Percentiles rank a stretch among this genome's conserved stretches.
Evolutionary conservation across 805 yeast genomes (phyloP).

Genomic region (Yarrowia hollandica): DNA sequence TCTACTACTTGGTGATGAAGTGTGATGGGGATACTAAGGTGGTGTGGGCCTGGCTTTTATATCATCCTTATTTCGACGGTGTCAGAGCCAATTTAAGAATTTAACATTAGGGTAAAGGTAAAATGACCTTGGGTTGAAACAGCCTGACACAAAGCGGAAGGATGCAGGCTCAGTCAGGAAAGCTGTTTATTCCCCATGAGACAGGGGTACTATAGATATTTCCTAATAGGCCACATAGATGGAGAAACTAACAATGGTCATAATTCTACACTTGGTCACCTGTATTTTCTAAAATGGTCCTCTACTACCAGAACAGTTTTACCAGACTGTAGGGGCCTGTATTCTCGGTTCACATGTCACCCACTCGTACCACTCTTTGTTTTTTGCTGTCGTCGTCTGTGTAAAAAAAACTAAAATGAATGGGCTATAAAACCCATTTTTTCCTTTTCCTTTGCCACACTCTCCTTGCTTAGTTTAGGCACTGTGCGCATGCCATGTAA

Average conservation of each 20-base stretch:
- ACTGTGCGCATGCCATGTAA: too few relatives aligned
- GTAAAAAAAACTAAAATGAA: not conserved
- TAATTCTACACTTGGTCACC: too few relatives aligned
- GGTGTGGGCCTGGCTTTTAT: not conserved
- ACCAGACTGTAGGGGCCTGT: too few relatives aligned
- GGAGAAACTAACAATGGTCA: too few relatives aligned
- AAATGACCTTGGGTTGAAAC: not conserved
- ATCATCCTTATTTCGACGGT: not conserved
- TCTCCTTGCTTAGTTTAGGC: constrained; percentile 17
- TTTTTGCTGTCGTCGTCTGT: not conserved
- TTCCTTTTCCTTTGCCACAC: not conserved
- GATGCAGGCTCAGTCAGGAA: constrained; percentile 1
- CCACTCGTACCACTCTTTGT: not conserved
- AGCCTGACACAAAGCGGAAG: constrained; percentile 13
- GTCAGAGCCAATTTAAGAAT: not conserved
- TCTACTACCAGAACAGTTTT: too few relatives aligned
- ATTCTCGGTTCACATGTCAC: not conserved
- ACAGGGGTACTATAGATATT: too few relatives aligned
- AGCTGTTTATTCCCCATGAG: not conserved
- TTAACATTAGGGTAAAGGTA: constrained; percentile 4
- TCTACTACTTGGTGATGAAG: not conserved
- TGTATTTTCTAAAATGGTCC: too few relatives aligned
- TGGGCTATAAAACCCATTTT: not conserved
- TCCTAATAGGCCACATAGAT: too few relatives aligned
- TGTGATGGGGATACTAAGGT: not conserved